Evolutionary conservation across 1,284 basidiomycete species (phyloP).

Genomic region (Takashimella koratensis): DNA sequence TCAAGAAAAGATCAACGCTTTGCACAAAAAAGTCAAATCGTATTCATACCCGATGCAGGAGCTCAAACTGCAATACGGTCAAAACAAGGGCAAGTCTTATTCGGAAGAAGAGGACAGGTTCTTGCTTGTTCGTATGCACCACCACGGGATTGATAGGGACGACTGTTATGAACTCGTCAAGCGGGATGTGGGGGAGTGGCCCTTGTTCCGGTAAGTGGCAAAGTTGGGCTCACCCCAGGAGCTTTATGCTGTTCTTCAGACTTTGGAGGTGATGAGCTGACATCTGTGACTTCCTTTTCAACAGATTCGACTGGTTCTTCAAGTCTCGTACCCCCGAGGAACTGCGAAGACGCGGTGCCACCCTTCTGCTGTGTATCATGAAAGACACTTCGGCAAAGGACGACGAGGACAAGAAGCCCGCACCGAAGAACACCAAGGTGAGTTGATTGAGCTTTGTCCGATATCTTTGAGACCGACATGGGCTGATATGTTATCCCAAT

Average conservation of each 20-base stretch:
- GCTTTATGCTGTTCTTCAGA: too few relatives aligned
- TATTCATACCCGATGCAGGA: conserved; percentile 90
- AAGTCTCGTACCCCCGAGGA: conserved; percentile 91
- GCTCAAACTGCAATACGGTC: conserved; percentile 87
- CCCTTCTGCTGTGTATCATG: conserved; percentile 83
- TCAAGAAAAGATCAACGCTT: conserved; percentile 69
- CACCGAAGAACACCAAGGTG: conserved; percentile 43
- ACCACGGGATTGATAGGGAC: conserved; percentile 88
- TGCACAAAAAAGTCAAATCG: conserved; percentile 79
- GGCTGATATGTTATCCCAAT: too few relatives aligned
- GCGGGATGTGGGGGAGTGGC: conserved; percentile 91
- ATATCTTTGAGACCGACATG: neutral
- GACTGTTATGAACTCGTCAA: conserved; percentile 96
- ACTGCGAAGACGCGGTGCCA: conserved; percentile 83
- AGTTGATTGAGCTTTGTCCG: conserved; percentile 3
- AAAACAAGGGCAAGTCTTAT: conserved; percentile 93
- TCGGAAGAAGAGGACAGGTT: conserved; percentile 97
- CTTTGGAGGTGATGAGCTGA: neutral
- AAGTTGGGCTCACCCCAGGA: too few relatives aligned
- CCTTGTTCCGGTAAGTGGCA: conserved; percentile 73
- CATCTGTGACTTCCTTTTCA: neutral
- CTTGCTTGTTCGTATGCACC: conserved; percentile 80
- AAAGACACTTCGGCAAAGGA: conserved; percentile 65
- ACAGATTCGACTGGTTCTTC: conserved; percentile 93
- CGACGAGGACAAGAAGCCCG: conserved; percentile 52